Base-by-base conservation (phyloP, 345 rosid species). In the Lepidium africanum region DNA sequence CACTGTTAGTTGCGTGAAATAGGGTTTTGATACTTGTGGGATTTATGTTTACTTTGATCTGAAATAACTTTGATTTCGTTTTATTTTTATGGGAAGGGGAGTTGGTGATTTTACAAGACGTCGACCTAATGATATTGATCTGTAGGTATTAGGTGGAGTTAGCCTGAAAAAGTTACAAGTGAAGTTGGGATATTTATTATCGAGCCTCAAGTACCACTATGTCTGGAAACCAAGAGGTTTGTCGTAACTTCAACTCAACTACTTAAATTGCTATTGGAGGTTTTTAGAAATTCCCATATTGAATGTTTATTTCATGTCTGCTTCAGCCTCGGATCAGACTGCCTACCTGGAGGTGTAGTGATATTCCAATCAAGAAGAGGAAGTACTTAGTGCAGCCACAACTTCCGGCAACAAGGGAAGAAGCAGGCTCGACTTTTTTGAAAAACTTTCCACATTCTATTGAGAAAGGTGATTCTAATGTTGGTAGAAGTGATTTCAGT, bases 331-430 rank as follows among this genome's bases (percentile, higher is more conserved):
- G 73, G 77, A 70, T 80, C 56, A 78, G 82, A 68, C 48, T 81
- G 33, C 53, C 71, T 76, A 67, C 77, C n/a, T 71, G 76, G 70
- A 82, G 70, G 64, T 81, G 86, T 69, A 79, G 80, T 63, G 79
- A 86, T 67, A 76, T 89, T 79, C 96, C 96, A 27, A 75, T 92
- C 76, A 92, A 92, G 86, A 89, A 92, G 84, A 84, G 98, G 75
- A 86, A 86, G 77, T 79, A 75, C 57, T 51, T 81, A 30, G 74
- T 83, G 42, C 75, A 70, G 40, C 75, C 80, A 21, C 70, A 82
- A 21, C 83, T 85, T 5, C 86, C 86, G 40, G 51, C 77, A 1
- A 38, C 77, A 0, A 38, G 41, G 25, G 83, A 78, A 69, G 82
- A 78, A 49, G 71, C 71, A 40, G 65, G 70, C 73, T 65, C 63